Percentiles rank a stretch among this genome's conserved stretches.
phyloP scores from a whole-genome alignment of 176 grass and related monocot species.

The Coix lacrymajobi region DNA sequence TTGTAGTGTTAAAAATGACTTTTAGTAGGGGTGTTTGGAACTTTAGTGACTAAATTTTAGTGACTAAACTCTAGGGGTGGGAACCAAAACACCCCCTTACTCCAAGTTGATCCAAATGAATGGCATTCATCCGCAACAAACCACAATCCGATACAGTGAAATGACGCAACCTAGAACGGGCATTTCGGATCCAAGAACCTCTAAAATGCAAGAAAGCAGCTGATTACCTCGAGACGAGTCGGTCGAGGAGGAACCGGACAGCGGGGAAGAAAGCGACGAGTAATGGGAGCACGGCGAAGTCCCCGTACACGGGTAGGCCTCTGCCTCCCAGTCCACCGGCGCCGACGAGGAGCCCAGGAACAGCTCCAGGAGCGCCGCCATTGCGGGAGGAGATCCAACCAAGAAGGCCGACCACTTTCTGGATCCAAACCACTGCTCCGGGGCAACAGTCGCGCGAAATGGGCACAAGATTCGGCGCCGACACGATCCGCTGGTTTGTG shows the following conservation, averaged over 20 bases:
- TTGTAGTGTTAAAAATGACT: too few species aligned
- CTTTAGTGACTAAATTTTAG: too few species aligned
- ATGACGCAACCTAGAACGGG: background rate
- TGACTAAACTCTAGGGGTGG: too few species aligned
- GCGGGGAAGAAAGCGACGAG: conserved; percentile 82
- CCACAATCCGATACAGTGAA: background rate
- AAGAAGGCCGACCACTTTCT: background rate
- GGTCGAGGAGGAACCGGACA: conserved; percentile 81
- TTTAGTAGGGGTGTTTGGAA: too few species aligned
- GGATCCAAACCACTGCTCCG: conserved; percentile 8
- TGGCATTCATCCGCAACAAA: background rate
- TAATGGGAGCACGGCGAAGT: conserved; percentile 74
- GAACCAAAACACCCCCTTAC: too few species aligned
- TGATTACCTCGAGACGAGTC: conserved; percentile 74
- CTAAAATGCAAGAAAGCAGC: background rate
- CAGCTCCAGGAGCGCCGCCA: conserved; percentile 53
- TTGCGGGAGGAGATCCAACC: conserved; percentile 38
- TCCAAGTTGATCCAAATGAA: background rate
- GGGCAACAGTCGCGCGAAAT: background rate
- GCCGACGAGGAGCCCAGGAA: conserved; percentile 28
- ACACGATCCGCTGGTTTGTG: background rate
- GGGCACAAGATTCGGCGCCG: conserved; percentile 13
- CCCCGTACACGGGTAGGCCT: conserved; percentile 65
- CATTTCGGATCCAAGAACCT: conserved; percentile 4
- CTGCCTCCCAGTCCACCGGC: conserved; percentile 64